A percentile compares a stretch with the other conserved stretches of the same genome.
Evolutionary conservation across 306 rosid species (phyloP).

Genomic region (Cicer judaicum): DNA sequence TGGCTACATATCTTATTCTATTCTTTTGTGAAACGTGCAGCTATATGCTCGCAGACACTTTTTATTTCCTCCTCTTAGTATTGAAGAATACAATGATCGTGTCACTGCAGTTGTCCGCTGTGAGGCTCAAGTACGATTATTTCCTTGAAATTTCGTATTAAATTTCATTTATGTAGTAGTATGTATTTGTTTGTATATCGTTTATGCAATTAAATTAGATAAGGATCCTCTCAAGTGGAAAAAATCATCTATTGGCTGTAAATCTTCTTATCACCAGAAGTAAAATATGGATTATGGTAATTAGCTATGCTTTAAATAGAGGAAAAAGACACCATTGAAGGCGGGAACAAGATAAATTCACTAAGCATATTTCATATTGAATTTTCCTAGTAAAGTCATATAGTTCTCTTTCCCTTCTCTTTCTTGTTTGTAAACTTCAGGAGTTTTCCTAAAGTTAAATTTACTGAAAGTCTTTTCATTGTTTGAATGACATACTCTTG

Average conservation of each 20-base stretch:
- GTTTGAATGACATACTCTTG: conserved; percentile 13
- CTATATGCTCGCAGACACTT: conserved; percentile 95
- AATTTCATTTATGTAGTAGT: no score
- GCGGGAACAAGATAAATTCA: conserved; percentile 9
- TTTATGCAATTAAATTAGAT: conserved; percentile 30
- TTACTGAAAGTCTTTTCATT: conserved; percentile 24
- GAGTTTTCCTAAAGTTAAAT: background rate
- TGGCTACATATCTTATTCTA: conserved; percentile 28
- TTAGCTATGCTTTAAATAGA: conserved; percentile 9
- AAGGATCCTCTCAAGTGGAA: background rate
- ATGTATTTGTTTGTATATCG: background rate
- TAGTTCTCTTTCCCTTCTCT: background rate
- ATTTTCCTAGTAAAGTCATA: conserved; percentile 18
- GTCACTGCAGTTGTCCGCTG: conserved; percentile 93
- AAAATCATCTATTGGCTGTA: background rate
- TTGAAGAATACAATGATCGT: conserved; percentile 83
- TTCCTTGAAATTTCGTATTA: background rate
- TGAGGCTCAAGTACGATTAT: conserved; percentile 81
- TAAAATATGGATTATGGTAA: conserved; percentile 19
- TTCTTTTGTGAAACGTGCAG: conserved; percentile 59
- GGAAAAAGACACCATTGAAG: conserved; percentile 30
- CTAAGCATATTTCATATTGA: conserved; percentile 29
- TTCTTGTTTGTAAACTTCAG: conserved; percentile 13
- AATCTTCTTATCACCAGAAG: conserved; percentile 10
- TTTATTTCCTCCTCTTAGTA: conserved; percentile 81